A percentile compares a stretch with the other conserved stretches of the same genome.
phyloP scores from a whole-genome alignment of 108 stramenopile species.

The Cyclotella distinguenda region DNA sequence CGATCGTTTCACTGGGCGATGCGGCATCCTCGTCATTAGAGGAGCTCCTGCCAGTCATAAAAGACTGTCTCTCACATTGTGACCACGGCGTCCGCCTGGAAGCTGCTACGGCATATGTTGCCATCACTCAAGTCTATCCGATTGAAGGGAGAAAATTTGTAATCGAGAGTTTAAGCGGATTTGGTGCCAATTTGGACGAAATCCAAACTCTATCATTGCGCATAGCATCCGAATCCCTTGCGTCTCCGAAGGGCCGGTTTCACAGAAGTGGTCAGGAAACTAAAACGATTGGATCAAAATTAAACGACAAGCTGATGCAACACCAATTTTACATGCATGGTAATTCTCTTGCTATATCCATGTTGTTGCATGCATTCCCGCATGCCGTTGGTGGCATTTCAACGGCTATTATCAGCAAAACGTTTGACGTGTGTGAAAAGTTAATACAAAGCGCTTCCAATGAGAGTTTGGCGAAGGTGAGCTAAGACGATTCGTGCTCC shows the following conservation, averaged over 20 bases:
- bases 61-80: slow-evolving; percentile 56
- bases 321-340: slow-evolving; percentile 80
- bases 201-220: slow-evolving; percentile 28
- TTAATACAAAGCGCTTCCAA: slow-evolving; percentile 61
- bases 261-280: slow-evolving; percentile 13
- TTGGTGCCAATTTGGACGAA: slow-evolving; percentile 40
- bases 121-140: slow-evolving; percentile 68
- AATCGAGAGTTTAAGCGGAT: slow-evolving; percentile 42
- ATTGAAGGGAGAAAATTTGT: slow-evolving; percentile 54
- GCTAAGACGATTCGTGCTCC: too few species aligned
- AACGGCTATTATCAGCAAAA: slow-evolving; percentile 48
- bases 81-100: slow-evolving; percentile 84
- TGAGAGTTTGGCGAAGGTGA: slow-evolving; percentile 49
- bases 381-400: slow-evolving; percentile 69
- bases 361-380: slow-evolving; percentile 70
- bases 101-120: slow-evolving; percentile 68
- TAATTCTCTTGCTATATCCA: slow-evolving; percentile 62
- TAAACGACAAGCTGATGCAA: slow-evolving; percentile 26
- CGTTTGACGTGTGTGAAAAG: slow-evolving; percentile 62
- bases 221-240: slow-evolving; percentile 10
- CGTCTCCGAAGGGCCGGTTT: slow-evolving; percentile 26
- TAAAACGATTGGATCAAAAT: neutral
- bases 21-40: slow-evolving; percentile 67
- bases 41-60: slow-evolving; percentile 57
- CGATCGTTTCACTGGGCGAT: slow-evolving; percentile 69